A percentile compares a stretch with the other conserved stretches of the same genome.
Evolutionary conservation across 768 basidiomycete genomes (phyloP).

Genomic region (Symmetrospora coprosmae): DNA sequence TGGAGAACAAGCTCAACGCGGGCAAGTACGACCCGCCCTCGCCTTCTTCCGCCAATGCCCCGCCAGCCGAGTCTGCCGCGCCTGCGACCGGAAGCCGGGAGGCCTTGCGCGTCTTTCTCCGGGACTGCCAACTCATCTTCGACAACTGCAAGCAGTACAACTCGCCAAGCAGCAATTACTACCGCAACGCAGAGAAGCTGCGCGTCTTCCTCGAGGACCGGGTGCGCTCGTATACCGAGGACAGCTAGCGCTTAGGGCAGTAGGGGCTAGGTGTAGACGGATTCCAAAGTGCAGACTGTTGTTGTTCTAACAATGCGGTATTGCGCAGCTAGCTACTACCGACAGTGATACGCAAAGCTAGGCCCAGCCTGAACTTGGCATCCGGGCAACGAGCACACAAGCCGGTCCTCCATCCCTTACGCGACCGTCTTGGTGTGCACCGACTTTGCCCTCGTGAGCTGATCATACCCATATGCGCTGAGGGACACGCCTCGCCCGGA

Average conservation of each 20-base stretch:
- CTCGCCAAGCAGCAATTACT: slow-evolving; percentile 28
- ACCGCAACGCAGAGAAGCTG: slow-evolving; percentile 57
- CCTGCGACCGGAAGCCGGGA: too few relatives aligned
- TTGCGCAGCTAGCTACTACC: too few relatives aligned
- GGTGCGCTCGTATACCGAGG: slow-evolving; percentile 28
- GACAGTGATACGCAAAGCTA: too few relatives aligned
- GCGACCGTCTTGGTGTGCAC: slow-evolving; percentile 24
- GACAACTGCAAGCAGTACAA: slow-evolving; percentile 86
- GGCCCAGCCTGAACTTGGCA: too few relatives aligned
- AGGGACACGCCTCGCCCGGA: slow-evolving; percentile 82
- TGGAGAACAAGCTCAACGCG: slow-evolving; percentile 74
- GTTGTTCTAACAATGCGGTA: too few relatives aligned
- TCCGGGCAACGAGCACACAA: too few relatives aligned
- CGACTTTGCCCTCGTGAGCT: slow-evolving; percentile 29
- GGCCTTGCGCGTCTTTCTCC: slow-evolving; percentile 49
- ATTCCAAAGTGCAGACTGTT: too few relatives aligned
- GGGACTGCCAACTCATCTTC: slow-evolving; percentile 71
- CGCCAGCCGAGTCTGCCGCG: too few relatives aligned
- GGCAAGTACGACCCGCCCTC: slow-evolving; percentile 51
- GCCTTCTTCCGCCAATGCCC: slow-evolving; percentile 30
- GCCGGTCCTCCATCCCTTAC: not conserved
- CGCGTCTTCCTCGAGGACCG: slow-evolving; percentile 53
- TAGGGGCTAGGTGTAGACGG: too few relatives aligned
- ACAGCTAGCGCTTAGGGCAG: too few relatives aligned
- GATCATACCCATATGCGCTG: slow-evolving; percentile 56